Evolutionary conservation across 306 rosid species (phyloP), one percentile per base, ranked within the genome.

Genomic region (Carpinus viminea): DNA sequence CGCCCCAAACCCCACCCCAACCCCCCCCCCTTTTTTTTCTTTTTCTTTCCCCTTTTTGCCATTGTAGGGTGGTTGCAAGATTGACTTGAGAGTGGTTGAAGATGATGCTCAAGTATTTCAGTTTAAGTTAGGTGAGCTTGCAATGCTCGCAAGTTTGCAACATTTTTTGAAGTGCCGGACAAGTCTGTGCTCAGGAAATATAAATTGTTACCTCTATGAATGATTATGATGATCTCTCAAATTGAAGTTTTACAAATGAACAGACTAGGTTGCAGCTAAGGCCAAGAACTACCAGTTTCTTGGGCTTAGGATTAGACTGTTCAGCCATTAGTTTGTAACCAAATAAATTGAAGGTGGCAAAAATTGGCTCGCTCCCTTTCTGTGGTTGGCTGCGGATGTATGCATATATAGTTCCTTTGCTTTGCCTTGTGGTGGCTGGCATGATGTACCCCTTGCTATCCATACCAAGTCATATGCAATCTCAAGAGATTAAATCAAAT

Each of bases 111-210:
- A 36, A 8, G 65, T 46, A 31, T 73, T 54, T 31, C 70, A 47
- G 41, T 18, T 47, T 56, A 52, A 26, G 57, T 45, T 71, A n/a
- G 41, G 52, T 50, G 74, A 77, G 48, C 66, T 38, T 45, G 72
- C 10, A 41, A 68, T 47, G n/a, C 4, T 15, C 15, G 21, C 8
- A 34, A 17, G 16, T 16, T 36, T 8, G 45, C 15, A 17, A 8
- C 21, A 15, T 64, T 65, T 68, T 68, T 68, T 36, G 2, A 36
- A 34, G 21, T 65, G 48, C 70, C 36, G 70, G 21, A 64, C 70
- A 34, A 64, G 34, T 34, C 34, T 16, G 20, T 15, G 0, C 12
- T 65, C 18, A 16, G 70, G 45, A 65, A 65, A 36, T 65, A 34
- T 55, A 1, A 10, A 60, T 12, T 60, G 18, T 65, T 65, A 6